These are phyloP conservation scores for Martensiomyces pterosporus DNA, from an alignment of 192 early-diverging fungal genomes.

Conservation along the genomic window DNA sequence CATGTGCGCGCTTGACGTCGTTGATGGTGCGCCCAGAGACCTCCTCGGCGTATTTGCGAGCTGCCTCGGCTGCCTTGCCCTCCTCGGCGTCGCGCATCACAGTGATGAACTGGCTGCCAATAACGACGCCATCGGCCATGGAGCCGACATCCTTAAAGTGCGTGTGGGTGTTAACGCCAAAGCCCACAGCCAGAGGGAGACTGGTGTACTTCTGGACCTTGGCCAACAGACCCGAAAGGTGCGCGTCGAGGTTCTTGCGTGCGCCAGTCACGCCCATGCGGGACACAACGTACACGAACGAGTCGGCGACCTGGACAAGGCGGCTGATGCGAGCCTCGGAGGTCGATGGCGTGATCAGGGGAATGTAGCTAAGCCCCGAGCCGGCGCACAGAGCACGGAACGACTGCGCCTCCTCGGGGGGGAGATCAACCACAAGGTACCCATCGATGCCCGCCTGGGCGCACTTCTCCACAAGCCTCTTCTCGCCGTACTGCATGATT, in stretches of 20 bases:
- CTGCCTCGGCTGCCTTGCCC: slow-evolving; percentile 39
- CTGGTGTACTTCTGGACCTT: slow-evolving; percentile 77
- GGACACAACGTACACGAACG: slow-evolving; percentile 95
- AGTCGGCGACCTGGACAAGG: slow-evolving; percentile 78
- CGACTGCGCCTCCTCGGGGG: slow-evolving; percentile 88
- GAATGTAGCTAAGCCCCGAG: slow-evolving; percentile 78
- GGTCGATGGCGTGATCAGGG: slow-evolving; percentile 91
- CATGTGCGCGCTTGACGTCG: slow-evolving; percentile 22
- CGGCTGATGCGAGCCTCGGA: slow-evolving; percentile 76
- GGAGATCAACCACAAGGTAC: slow-evolving; percentile 95
- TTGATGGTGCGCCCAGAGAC: slow-evolving; percentile 49
- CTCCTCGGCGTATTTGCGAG: slow-evolving; percentile 51
- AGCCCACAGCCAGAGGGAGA: slow-evolving; percentile 91
- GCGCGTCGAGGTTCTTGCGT: slow-evolving; percentile 57
- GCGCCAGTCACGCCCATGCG: slow-evolving; percentile 94
- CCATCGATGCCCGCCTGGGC: slow-evolving; percentile 84
- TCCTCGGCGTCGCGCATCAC: slow-evolving; percentile 60
- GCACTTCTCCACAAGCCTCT: slow-evolving; percentile 79
- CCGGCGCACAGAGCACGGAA: slow-evolving; percentile 77
- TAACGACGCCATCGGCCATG: slow-evolving; percentile 93
- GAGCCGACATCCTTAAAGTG: slow-evolving; percentile 83
- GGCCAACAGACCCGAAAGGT: slow-evolving; percentile 67
- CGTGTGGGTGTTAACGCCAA: slow-evolving; percentile 87
- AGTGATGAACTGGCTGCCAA: slow-evolving; percentile 88
- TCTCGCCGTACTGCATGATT: slow-evolving; percentile 90